These are phyloP conservation scores for Telopea speciosissima DNA, from an alignment of 177 flowering plant species.

Conservation along the genomic window DNA sequence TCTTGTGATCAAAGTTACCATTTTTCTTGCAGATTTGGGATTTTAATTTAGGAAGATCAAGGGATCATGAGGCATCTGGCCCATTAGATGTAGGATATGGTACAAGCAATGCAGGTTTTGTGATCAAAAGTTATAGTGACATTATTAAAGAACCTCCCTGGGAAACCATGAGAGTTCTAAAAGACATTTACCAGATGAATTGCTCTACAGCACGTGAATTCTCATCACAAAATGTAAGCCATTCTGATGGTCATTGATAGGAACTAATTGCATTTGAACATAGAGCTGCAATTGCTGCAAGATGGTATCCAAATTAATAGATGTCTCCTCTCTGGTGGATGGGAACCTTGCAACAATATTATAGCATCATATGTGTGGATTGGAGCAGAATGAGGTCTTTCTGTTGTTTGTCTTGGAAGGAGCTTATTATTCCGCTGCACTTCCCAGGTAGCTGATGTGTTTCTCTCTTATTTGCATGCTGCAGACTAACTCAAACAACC, in stretches of 20 bases:
- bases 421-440: neutral
- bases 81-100: constrained; percentile 40
- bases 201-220: constrained; percentile 29
- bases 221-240: constrained; percentile 41
- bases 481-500: constrained; percentile 41
- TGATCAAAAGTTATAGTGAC: constrained; percentile 54
- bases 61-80: constrained; percentile 42
- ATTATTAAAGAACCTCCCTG: constrained; percentile 38
- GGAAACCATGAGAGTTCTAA: constrained; percentile 30
- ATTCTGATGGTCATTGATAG: constrained; percentile 1
- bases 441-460: too few relatives aligned
- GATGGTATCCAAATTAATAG: too few relatives aligned
- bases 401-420: neutral
- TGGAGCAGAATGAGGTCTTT: neutral
- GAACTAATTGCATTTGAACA: too few relatives aligned
- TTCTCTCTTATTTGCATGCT: constrained; percentile 5
- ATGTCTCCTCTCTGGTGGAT: too few relatives aligned
- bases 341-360: too few relatives aligned
- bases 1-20: neutral
- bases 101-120: constrained; percentile 35
- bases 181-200: constrained; percentile 38
- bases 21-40: constrained; percentile 77
- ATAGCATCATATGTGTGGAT: too few relatives aligned
- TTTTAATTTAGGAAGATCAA: constrained; percentile 60
- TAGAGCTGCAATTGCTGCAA: too few relatives aligned